Base-by-base conservation (phyloP, 352 stramenopile species). In the Pythium sukuiense region DNA sequence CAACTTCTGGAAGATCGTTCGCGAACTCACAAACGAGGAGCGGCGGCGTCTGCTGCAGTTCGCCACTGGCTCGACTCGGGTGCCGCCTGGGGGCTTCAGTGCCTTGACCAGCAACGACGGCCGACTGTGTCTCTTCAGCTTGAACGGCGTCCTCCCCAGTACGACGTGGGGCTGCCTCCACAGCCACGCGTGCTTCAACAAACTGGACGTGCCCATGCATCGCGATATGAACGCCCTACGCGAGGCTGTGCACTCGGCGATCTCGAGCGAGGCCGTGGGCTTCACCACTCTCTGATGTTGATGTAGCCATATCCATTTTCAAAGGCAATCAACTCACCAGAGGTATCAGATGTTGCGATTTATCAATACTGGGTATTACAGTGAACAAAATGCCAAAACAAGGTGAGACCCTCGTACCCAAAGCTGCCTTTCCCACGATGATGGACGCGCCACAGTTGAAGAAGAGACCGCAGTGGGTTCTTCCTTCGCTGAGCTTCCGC, bases 131-230 rank as follows among this genome's bases (percentile, higher is more conserved):
- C 72, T 55, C 37, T 83, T 83, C 27, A 67, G 67, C 12, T 39
- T 80, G 9, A 59, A 72, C 7, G 70, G 60, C 13, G 62, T 72
- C 9, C 35, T 50, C 5, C 52, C 57, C 0, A 3, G 37, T 8
- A 12, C 24, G 3, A 56, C 37, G 6, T 20, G 16, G 26, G 58
- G 58, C 2, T 86, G 85, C 55, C 79, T 92, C 7, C 48, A n/a
- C 13, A 90, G 84, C 58, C 65, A 67, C 45, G 58, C 65, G 52
- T 71, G 65, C 45, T 71, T 71, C 33, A 95, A 95, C 53, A 80
- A 81, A 0, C 92, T 99, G 62, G 97, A 99, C 76, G 76, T 99
- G 30, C 96, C 65, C 4, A 26, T 64, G 18, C 37, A 53, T 11
- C 35, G 35, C 35, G 35, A 41, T 14, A 16, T 41, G 6, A 41